Conservation (phyloP, 2,329 filamentous ascomycete genomes). For the Endocalyx cinctus region DNA sequence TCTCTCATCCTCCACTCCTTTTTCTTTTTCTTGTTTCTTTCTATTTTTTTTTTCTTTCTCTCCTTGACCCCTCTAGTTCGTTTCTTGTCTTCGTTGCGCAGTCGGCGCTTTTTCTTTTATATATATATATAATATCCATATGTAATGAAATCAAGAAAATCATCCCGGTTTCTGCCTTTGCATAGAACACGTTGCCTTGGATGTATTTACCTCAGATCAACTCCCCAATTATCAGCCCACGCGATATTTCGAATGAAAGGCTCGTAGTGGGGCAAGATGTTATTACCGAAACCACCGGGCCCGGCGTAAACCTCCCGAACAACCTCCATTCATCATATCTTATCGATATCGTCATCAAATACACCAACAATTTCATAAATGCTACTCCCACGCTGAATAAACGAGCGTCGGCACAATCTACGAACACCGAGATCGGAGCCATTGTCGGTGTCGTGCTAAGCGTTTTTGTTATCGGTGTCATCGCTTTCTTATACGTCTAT, state of each 20-base stretch:
- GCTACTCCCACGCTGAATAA: slow-evolving; percentile 4
- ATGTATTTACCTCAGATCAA: slow-evolving; percentile 13
- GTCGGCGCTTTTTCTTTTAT: too few relatives aligned
- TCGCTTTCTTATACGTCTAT: slow-evolving; percentile 11
- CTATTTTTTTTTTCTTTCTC: too few relatives aligned
- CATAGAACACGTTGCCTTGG: too few relatives aligned
- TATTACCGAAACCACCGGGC: background rate
- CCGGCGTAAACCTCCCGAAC: slow-evolving; percentile 3
- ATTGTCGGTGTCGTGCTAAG: slow-evolving; percentile 13
- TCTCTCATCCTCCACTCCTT: too few relatives aligned
- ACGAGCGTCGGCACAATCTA: slow-evolving; percentile 3
- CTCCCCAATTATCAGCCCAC: slow-evolving; percentile 3
- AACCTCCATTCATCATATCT: slow-evolving; percentile 1
- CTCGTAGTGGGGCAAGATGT: slow-evolving; percentile 4
- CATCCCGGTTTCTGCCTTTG: too few relatives aligned
- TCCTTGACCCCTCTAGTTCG: too few relatives aligned
- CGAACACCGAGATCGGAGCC: slow-evolving; percentile 12
- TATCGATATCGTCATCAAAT: slow-evolving; percentile 4
- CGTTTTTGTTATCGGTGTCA: slow-evolving; percentile 9
- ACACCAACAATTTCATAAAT: background rate
- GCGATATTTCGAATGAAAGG: slow-evolving; percentile 6
- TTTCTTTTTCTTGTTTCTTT: too few relatives aligned
- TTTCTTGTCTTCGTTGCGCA: too few relatives aligned
- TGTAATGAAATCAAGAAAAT: too few relatives aligned
- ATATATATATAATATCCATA: too few relatives aligned